These are phyloP conservation scores for Echinochloa phyllopogon DNA, from an alignment of 176 grass and related monocot species.

Conservation along the genomic window DNA sequence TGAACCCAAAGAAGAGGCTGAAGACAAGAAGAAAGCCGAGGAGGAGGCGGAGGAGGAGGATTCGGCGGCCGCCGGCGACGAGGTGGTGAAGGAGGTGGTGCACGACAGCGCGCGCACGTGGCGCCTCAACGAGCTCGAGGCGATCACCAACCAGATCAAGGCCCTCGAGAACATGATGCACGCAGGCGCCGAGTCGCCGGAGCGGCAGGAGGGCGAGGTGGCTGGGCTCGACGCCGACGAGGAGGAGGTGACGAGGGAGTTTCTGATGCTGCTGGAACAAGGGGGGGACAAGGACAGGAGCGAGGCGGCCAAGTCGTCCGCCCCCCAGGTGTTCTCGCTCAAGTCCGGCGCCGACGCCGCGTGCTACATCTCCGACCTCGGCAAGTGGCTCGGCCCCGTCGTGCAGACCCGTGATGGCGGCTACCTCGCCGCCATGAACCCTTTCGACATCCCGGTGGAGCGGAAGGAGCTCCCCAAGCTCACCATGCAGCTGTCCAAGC, in stretches of 20 bases:
- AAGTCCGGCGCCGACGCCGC: slow-evolving; percentile 41
- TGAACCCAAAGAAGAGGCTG: slow-evolving; percentile 29
- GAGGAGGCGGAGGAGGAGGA: slow-evolving; percentile 30
- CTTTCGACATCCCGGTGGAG: slow-evolving; percentile 67
- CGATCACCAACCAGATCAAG: slow-evolving; percentile 91
- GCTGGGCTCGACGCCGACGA: slow-evolving; percentile 68
- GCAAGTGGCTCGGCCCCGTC: slow-evolving; percentile 75
- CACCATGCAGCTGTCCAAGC: slow-evolving; percentile 89
- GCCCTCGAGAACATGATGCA: slow-evolving; percentile 87
- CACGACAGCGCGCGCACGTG: slow-evolving; percentile 64
- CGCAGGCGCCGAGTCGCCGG: slow-evolving; percentile 16
- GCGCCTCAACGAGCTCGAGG: slow-evolving; percentile 82
- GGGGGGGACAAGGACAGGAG: slow-evolving; percentile 31
- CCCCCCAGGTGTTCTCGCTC: slow-evolving; percentile 41
- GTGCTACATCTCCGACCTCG: slow-evolving; percentile 78
- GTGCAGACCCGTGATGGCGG: slow-evolving; percentile 89
- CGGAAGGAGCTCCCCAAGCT: slow-evolving; percentile 80
- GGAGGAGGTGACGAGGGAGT: slow-evolving; percentile 83
- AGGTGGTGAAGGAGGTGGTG: slow-evolving; percentile 95
- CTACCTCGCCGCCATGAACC: slow-evolving; percentile 77
- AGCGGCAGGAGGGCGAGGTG: slow-evolving; percentile 37
- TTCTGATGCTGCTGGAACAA: slow-evolving; percentile 70
- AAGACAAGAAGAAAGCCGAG: slow-evolving; percentile 15
- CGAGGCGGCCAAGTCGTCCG: not conserved
- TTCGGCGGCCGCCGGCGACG: slow-evolving; percentile 44